Percentiles rank a stretch among this genome's conserved stretches.
These are phyloP conservation scores for Myriangium duriaei DNA, from an alignment of 2,329 filamentous ascomycete species.

Conservation along the genomic window DNA sequence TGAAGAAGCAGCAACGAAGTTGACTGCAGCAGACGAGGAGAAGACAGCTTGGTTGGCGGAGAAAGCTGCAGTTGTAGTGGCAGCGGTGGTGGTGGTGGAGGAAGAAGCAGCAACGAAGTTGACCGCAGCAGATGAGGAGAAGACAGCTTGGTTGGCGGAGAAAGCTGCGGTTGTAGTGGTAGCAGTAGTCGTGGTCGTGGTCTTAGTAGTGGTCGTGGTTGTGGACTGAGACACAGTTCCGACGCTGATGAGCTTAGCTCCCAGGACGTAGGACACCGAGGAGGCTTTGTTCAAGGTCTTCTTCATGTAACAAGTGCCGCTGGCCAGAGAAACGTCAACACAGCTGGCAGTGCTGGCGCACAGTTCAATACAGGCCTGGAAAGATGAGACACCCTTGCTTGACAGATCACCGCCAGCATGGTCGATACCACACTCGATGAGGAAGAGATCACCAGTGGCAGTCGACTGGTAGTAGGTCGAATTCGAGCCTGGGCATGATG, in stretches of 20 bases:
- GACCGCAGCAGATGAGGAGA: slow-evolving; percentile 3
- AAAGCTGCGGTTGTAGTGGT: slow-evolving; percentile 5
- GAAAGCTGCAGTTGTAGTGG: slow-evolving; percentile 4
- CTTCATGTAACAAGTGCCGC: slow-evolving; percentile 12
- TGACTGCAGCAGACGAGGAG: slow-evolving; percentile 3
- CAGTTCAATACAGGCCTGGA: slow-evolving; percentile 17
- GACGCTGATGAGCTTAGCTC: slow-evolving; percentile 8
- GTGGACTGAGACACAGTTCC: neutral
- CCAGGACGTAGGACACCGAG: slow-evolving; percentile 1
- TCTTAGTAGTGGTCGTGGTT: neutral
- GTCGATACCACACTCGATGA: slow-evolving; percentile 20
- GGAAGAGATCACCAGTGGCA: slow-evolving; percentile 11
- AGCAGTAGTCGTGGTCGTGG: slow-evolving; percentile 2
- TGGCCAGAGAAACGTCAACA: slow-evolving; percentile 9
- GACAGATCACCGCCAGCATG: slow-evolving; percentile 17
- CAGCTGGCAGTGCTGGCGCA: slow-evolving; percentile 10
- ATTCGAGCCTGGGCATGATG: slow-evolving; percentile 14
- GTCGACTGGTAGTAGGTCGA: slow-evolving; percentile 13
- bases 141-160: slow-evolving; percentile 1
- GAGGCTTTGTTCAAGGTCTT: slow-evolving; percentile 5
- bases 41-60: slow-evolving; percentile 1
- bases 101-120: neutral
- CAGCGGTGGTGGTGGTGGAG: slow-evolving; percentile 4
- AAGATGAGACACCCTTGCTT: slow-evolving; percentile 10
- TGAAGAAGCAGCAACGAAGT: too few relatives aligned